Evolutionary conservation across 257 asterid species (phyloP), one percentile per base, ranked within the genome.

Genomic region (Solanum raphanifolium): DNA sequence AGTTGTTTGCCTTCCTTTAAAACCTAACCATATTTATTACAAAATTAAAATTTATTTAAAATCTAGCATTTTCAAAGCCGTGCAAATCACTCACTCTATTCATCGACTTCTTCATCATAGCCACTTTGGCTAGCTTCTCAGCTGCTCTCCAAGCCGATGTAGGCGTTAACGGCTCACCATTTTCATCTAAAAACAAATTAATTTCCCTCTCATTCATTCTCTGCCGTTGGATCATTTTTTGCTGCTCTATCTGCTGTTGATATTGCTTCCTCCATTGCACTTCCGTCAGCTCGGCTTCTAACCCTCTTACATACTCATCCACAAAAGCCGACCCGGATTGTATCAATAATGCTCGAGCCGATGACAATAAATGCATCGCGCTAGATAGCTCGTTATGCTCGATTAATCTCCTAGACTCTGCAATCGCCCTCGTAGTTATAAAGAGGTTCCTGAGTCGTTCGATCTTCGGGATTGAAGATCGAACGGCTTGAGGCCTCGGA

Each of bases 21-120:
- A 41, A 86, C 16, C 46, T 81, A 81, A 46, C 68, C 31, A 74
- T 0, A 31, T 5, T n/a, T 34, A 84, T 27, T 15, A 21, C 38
- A 58, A 25, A 1, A 48, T 32, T 10, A 83, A 32, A 81, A 18
- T 5, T 76, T 93, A 15, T 76, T 93, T 90, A 96, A 92, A 96
- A 95, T 91, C 98, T 93, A 86, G 98, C 98, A 86, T 95, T 96
- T 89, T 96, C 99, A 46, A 96, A 96, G 88, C 99, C 98, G 91
- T 96, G 98, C 88, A 95, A 89, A 81, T 96, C 98, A 85, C 93
- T 75, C 75, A 91, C 94, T 91, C 93, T 87, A 87, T 89, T 91
- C 48, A 89, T n/a, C 6, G 94, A 91, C 84, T 91, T 90, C 86
- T 88, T 94, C 92, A 91, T 90, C 85, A 73, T 87, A 32, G 94